Conservation (phyloP, 495 filamentous ascomycete species). For the Hamigera avellanea region DNA sequence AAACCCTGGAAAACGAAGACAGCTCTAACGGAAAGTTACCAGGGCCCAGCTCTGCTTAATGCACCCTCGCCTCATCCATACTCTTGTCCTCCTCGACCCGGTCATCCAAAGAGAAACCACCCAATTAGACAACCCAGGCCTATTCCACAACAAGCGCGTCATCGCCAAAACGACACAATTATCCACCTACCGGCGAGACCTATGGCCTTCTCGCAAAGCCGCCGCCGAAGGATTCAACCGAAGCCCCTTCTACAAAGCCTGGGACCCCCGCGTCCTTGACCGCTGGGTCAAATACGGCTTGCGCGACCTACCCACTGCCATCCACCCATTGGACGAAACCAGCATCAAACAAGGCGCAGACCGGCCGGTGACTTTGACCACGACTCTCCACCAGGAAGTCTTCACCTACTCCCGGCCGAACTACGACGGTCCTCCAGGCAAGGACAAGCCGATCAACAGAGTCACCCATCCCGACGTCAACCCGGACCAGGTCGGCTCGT, state of each 20-base stretch:
- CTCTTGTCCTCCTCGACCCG: slow-evolving; percentile 71
- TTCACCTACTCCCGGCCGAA: slow-evolving; percentile 49
- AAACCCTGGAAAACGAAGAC: too few species aligned
- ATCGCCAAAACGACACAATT: slow-evolving; percentile 35
- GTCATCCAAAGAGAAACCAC: slow-evolving; percentile 49
- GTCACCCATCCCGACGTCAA: slow-evolving; percentile 38
- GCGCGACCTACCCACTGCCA: slow-evolving; percentile 46
- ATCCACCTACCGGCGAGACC: slow-evolving; percentile 54
- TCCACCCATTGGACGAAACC: slow-evolving; percentile 34
- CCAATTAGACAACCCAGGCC: slow-evolving; percentile 18
- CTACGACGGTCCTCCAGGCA: slow-evolving; percentile 26
- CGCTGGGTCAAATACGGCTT: slow-evolving; percentile 55
- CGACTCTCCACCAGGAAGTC: slow-evolving; percentile 50
- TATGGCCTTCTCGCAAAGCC: slow-evolving; percentile 54
- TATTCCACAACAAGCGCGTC: slow-evolving; percentile 9
- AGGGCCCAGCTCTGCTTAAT: slow-evolving; percentile 51
- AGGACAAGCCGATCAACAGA: slow-evolving; percentile 27
- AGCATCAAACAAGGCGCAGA: slow-evolving; percentile 16
- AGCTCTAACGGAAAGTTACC: too few species aligned
- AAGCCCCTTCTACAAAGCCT: slow-evolving; percentile 57
- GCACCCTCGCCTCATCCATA: slow-evolving; percentile 72
- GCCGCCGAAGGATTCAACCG: slow-evolving; percentile 48
- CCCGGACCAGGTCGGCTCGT: slow-evolving; percentile 20
- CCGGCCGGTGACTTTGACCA: slow-evolving; percentile 43
- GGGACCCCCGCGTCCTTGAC: slow-evolving; percentile 63